Percentiles rank a stretch among this genome's conserved stretches.
Evolutionary conservation across 208 protist species (phyloP).

Genomic region (Trichomonas tenax): DNA sequence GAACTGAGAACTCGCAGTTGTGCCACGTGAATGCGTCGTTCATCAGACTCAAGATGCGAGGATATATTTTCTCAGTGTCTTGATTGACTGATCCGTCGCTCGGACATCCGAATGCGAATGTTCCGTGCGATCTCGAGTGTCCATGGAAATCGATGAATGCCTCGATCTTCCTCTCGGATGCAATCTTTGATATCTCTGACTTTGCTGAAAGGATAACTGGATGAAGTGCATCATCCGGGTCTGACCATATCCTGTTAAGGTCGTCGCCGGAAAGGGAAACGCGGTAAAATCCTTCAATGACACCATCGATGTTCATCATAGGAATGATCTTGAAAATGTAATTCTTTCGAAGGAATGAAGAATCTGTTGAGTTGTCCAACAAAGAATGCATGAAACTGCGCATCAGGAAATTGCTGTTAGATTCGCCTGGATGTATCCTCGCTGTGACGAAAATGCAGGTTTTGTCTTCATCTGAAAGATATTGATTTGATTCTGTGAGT

Average conservation of each 20-base stretch:
- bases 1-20: neutral
- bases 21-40: neutral
- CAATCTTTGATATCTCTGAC: neutral
- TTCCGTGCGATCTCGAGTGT: neutral
- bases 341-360: neutral
- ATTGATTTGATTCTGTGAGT: neutral
- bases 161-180: neutral
- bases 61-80: neutral
- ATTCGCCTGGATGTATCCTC: conserved; percentile 88
- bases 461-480: conserved; percentile 17
- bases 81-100: neutral
- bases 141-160: neutral
- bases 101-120: neutral
- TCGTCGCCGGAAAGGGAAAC: conserved; percentile 73
- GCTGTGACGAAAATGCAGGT: conserved; percentile 61
- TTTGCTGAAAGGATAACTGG: conserved; percentile 32
- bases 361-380: neutral
- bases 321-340: conserved; percentile 49
- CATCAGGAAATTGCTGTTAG: conserved; percentile 77
- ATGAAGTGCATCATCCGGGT: conserved; percentile 24
- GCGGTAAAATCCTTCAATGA: conserved; percentile 86
- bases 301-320: conserved; percentile 92
- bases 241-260: conserved; percentile 77
- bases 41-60: neutral
- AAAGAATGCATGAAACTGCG: conserved; percentile 48